Base-by-base conservation (phyloP, 2,329 filamentous ascomycete genomes). In the Fusarium mundagurra region DNA sequence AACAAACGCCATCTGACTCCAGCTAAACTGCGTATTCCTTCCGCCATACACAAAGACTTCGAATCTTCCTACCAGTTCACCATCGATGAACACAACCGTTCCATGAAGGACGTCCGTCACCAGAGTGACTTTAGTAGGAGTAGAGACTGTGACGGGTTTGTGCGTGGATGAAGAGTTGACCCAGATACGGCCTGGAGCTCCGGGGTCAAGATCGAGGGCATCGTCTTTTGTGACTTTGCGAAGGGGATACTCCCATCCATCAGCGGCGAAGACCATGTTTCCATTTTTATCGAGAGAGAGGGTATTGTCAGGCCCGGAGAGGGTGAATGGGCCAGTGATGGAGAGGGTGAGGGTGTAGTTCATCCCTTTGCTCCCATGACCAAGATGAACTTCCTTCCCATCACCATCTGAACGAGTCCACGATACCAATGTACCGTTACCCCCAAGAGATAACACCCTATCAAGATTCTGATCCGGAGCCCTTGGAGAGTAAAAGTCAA, bases 1-100 rank as follows among this genome's bases (percentile, higher is more conserved):
- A 27, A 71, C 68, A 24, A 71, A 71, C 2, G 68, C 67, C 61
- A 71, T 71, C 17, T 71, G 68, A 31, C 67, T 71, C 68, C 68
- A 71, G 17, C 68, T 71, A 17, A 71, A 71, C 22, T 50, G 67
- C 0, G 68, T 71, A 4, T 71, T 71, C 5, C 68, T 57, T 1
- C 68, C 68, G 1, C 68, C 68, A 14, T 71, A 71, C 9, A 71
- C 61, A 51, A 71, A 71, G 1, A 71, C 68, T 0, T 71, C 68
- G 4, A 71, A 71, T 11, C 68, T 71, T 6, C 68, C 68, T 1
- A 45, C 31, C 17, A 67, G 18, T 2, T 66, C 43, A 0, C 33
- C 41, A 9, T 31, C 13, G 1, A 8, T 34, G 1, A 67, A 61
- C 1, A 33, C 38, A 1, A 71, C 61, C 10, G 68, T 71, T 2